These are phyloP conservation scores for Monosporozyma aerobia DNA, from an alignment of 805 yeast genomes.

Conservation along the genomic window DNA sequence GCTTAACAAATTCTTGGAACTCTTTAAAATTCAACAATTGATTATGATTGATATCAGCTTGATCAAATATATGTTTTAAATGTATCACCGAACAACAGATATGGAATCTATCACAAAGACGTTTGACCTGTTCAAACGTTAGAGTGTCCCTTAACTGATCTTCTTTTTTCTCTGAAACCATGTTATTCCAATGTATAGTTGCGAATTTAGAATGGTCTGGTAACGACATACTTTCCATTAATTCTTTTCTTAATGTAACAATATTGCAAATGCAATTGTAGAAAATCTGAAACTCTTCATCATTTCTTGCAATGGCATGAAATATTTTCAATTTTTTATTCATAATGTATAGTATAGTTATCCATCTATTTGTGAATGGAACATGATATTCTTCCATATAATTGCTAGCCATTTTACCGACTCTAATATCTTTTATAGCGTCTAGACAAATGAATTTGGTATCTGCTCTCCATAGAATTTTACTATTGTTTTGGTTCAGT, in stretches of 20 bases:
- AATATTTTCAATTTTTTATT: slow-evolving; percentile 63
- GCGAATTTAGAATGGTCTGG: slow-evolving; percentile 54
- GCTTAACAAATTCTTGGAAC: slow-evolving; percentile 64
- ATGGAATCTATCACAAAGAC: slow-evolving; percentile 57
- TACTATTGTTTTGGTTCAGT: slow-evolving; percentile 13
- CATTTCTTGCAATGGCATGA: slow-evolving; percentile 60
- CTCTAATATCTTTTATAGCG: slow-evolving; percentile 29
- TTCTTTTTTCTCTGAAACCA: slow-evolving; percentile 31
- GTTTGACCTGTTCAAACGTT: slow-evolving; percentile 58
- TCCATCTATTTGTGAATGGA: slow-evolving; percentile 62
- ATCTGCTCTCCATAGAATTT: slow-evolving; percentile 24
- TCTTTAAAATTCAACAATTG: slow-evolving; percentile 58
- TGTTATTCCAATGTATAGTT: slow-evolving; percentile 52
- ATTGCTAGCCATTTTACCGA: slow-evolving; percentile 66
- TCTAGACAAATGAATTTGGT: slow-evolving; percentile 24
- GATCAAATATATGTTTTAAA: slow-evolving; percentile 37
- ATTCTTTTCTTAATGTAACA: slow-evolving; percentile 46
- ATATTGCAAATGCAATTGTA: slow-evolving; percentile 46
- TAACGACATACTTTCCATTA: slow-evolving; percentile 53
- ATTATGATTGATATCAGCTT: slow-evolving; percentile 41
- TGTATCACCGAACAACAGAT: slow-evolving; percentile 55
- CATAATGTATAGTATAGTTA: slow-evolving; percentile 64
- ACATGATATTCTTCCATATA: slow-evolving; percentile 80
- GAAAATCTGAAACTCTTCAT: slow-evolving; percentile 45
- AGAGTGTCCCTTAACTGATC: slow-evolving; percentile 32